phyloP scores from a whole-genome alignment of 805 yeast species.

The Yamadazyma akitaensis region DNA sequence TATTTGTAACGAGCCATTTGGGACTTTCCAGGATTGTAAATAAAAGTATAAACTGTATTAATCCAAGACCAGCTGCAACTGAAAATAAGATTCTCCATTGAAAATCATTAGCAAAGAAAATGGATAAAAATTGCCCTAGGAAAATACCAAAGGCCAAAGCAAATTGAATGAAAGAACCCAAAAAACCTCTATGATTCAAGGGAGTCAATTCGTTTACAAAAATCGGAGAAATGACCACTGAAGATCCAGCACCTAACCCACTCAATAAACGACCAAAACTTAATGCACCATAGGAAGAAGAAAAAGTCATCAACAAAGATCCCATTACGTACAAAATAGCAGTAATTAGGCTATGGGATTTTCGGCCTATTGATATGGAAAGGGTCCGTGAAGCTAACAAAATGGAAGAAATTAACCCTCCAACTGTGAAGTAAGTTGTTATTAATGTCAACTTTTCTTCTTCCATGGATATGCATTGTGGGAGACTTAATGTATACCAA shows the following conservation, averaged over 20 bases:
- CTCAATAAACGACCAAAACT: slow-evolving; percentile 31
- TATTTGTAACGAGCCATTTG: slow-evolving; percentile 37
- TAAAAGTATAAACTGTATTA: slow-evolving; percentile 27
- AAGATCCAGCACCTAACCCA: slow-evolving; percentile 39
- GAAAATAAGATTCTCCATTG: slow-evolving; percentile 37
- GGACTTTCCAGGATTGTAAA: slow-evolving; percentile 40
- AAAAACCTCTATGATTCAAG: slow-evolving; percentile 36
- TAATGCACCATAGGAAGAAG: slow-evolving; percentile 19
- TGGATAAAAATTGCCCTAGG: slow-evolving; percentile 30
- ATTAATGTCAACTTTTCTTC: slow-evolving; percentile 20
- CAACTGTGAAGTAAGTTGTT: slow-evolving; percentile 34
- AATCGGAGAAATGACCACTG: slow-evolving; percentile 40
- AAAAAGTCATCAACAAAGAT: slow-evolving; percentile 23
- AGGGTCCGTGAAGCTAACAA: slow-evolving; percentile 27
- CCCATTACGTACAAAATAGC: slow-evolving; percentile 26
- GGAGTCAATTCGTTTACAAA: slow-evolving; percentile 40
- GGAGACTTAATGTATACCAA: slow-evolving; percentile 22
- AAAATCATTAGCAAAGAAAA: slow-evolving; percentile 31
- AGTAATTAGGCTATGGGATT: slow-evolving; percentile 18
- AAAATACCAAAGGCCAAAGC: slow-evolving; percentile 39
- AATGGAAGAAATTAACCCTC: slow-evolving; percentile 32
- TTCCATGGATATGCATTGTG: slow-evolving; percentile 30
- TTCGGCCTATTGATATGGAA: slow-evolving; percentile 24
- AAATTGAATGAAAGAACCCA: slow-evolving; percentile 39
- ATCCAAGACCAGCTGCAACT: slow-evolving; percentile 22